phyloP scores from a whole-genome alignment of 495 filamentous ascomycete genomes.

The Neurospora sp. region DNA sequence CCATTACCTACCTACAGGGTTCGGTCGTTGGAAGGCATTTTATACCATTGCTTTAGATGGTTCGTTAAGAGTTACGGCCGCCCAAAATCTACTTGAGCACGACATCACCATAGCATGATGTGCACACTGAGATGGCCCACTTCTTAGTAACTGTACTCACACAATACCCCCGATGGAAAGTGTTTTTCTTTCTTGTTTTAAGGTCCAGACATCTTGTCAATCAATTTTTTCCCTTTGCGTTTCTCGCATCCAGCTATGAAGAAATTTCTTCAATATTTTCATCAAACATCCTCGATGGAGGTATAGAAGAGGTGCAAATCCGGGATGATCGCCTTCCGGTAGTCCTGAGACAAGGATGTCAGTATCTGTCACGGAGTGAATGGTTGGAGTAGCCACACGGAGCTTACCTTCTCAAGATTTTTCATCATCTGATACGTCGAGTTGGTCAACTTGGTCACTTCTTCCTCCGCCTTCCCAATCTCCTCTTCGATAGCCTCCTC shows the following conservation, averaged over 20 bases:
- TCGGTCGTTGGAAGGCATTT: not conserved
- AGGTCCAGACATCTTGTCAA: not conserved
- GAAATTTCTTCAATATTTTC: not conserved
- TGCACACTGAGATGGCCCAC: no score
- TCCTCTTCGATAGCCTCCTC: not conserved
- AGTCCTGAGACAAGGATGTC: not conserved
- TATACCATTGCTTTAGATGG: not conserved
- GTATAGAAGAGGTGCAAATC: not conserved
- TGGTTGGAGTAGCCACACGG: not conserved
- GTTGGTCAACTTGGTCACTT: not conserved
- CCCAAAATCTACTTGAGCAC: no score
- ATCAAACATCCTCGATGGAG: not conserved
- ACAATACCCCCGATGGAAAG: not conserved
- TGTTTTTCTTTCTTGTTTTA: not conserved
- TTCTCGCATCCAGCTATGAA: not conserved
- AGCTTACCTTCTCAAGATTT: not conserved
- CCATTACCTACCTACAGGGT: not conserved
- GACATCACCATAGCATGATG: no score
- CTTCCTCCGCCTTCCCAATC: not conserved
- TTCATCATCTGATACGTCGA: not conserved
- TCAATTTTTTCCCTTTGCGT: not conserved
- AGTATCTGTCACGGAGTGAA: not conserved
- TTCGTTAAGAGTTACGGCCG: no score
- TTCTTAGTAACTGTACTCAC: not conserved
- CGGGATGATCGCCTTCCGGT: not conserved